Evolutionary conservation across 1,139 yeast species (phyloP).

Genomic region (Blastobotrys serpentis): DNA sequence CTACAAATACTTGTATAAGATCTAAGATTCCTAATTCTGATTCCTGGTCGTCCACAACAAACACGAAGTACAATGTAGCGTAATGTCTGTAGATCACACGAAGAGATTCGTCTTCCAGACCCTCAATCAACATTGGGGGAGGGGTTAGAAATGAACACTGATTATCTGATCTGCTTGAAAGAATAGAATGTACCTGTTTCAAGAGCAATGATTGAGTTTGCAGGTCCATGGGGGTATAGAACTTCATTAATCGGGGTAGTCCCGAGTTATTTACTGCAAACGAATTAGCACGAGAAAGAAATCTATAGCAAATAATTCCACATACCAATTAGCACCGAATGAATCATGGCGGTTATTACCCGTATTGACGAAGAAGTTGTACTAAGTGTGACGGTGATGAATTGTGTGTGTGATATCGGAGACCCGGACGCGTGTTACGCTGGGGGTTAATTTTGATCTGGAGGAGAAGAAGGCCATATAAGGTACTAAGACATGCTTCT

Average conservation of each 20-base stretch:
- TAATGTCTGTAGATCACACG: slow-evolving; percentile 91
- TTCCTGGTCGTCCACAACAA: slow-evolving; percentile 94
- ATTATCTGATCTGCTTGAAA: slow-evolving; percentile 63
- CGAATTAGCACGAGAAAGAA: too few relatives aligned
- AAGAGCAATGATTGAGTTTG: slow-evolving; percentile 70
- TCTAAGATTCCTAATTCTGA: slow-evolving; percentile 92
- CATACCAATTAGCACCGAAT: slow-evolving; percentile 84
- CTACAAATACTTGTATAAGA: slow-evolving; percentile 94
- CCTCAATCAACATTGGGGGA: slow-evolving; percentile 56
- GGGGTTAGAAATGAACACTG: slow-evolving; percentile 83
- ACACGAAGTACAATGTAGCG: slow-evolving; percentile 91
- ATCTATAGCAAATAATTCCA: too few relatives aligned
- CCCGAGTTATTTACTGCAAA: slow-evolving; percentile 93
- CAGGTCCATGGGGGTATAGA: slow-evolving; percentile 86
- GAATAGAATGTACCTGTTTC: slow-evolving; percentile 70
- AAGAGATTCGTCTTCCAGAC: slow-evolving; percentile 62
- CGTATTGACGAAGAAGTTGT: too few relatives aligned
- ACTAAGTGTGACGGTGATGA: not conserved
- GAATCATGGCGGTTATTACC: slow-evolving; percentile 56
- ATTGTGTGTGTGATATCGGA: too few relatives aligned
- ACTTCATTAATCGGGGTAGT: slow-evolving; percentile 86
- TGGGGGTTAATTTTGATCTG: too few relatives aligned
- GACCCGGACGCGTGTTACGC: too few relatives aligned
- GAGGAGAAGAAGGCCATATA: too few relatives aligned
- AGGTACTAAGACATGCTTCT: too few relatives aligned